These are phyloP conservation scores for Lotus japonicus DNA, from an alignment of 306 rosid genomes.

Conservation along the genomic window DNA sequence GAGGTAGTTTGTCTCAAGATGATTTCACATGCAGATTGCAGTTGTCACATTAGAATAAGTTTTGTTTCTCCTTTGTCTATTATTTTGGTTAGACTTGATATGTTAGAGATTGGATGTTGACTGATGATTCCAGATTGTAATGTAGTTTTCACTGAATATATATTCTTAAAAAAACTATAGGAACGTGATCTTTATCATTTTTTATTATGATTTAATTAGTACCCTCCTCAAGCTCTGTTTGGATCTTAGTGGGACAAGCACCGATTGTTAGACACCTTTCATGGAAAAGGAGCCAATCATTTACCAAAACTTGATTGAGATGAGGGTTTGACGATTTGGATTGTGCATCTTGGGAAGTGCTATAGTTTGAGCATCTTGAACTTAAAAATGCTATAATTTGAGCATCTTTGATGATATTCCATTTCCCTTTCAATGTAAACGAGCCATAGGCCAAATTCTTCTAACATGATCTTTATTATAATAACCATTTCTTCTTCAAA, in stretches of 20 bases:
- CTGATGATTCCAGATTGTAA: not conserved
- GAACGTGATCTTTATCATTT: not conserved
- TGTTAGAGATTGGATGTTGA: not conserved
- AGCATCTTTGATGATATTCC: not conserved
- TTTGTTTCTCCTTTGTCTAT: not conserved
- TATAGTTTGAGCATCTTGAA: not conserved
- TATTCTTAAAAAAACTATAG: not conserved
- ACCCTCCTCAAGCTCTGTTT: not conserved
- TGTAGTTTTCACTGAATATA: slow-evolving; percentile 4
- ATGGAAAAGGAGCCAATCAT: not conserved
- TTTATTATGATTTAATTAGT: not conserved
- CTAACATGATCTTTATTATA: not conserved
- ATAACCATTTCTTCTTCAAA: not conserved
- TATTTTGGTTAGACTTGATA: not conserved
- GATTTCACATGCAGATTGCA: too few relatives aligned
- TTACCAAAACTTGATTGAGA: not conserved
- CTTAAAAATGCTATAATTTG: not conserved
- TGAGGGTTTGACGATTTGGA: not conserved
- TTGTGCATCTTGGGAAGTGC: not conserved
- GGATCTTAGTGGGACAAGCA: not conserved
- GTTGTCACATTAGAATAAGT: not conserved
- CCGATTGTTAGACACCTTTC: not conserved
- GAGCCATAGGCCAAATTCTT: not conserved
- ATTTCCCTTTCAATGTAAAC: not conserved
- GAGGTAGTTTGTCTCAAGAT: not conserved